These are phyloP conservation scores for Ogataea siamensis DNA, from an alignment of 805 yeast genomes.

Conservation along the genomic window DNA sequence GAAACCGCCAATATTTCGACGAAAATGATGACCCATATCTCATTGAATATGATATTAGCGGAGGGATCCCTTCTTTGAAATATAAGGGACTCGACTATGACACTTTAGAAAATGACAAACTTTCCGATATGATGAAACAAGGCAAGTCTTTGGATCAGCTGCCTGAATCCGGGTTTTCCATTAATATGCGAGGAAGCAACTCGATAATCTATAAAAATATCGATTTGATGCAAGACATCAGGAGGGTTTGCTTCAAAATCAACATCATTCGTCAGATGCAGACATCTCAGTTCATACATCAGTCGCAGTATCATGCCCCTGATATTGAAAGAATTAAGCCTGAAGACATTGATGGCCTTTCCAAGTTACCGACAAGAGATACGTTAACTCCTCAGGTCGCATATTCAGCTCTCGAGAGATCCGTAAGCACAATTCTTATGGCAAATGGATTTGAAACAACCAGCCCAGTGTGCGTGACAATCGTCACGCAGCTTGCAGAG, in stretches of 20 bases:
- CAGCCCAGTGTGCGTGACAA: conserved; percentile 71
- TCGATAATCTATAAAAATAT: conserved; percentile 64
- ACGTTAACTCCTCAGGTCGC: conserved; percentile 57
- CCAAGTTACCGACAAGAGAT: conserved; percentile 72
- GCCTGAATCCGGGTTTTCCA: conserved; percentile 40
- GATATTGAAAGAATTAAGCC: conserved; percentile 56
- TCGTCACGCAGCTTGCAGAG: conserved; percentile 81
- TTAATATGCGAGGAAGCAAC: conserved; percentile 56
- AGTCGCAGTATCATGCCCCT: conserved; percentile 70
- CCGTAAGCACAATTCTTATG: conserved; percentile 80
- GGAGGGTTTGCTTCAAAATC: conserved; percentile 85
- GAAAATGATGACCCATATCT: conserved; percentile 64
- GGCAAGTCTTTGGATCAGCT: conserved; percentile 35
- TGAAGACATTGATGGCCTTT: conserved; percentile 77
- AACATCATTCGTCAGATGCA: conserved; percentile 89
- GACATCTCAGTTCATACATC: conserved; percentile 71
- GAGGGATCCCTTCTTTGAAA: conserved; percentile 69
- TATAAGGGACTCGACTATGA: conserved; percentile 52
- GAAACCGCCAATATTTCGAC: conserved; percentile 37
- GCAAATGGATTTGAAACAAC: conserved; percentile 87
- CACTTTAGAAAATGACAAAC: conserved; percentile 42
- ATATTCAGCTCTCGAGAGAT: conserved; percentile 61
- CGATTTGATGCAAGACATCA: conserved; percentile 77
- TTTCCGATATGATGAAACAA: conserved; percentile 35
- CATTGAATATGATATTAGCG: conserved; percentile 80